Conservation (phyloP, 768 basidiomycete genomes). For the Amanita fuliginea region DNA sequence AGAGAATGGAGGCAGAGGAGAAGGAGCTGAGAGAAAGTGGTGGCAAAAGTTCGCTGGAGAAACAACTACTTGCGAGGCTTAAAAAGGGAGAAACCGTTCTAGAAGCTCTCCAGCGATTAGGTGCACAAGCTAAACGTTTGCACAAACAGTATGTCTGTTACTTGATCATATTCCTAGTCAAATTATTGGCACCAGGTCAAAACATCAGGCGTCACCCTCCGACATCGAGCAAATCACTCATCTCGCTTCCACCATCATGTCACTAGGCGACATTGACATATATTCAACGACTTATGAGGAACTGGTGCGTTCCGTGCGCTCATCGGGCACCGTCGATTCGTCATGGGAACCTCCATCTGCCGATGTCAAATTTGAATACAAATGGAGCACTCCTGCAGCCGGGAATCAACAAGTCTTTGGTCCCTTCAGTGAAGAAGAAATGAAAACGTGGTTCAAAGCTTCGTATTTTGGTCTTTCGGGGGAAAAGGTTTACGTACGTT, state of each 20-base stretch:
- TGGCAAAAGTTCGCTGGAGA: conserved; percentile 51
- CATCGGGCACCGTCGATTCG: conserved; percentile 55
- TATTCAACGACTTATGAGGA: conserved; percentile 84
- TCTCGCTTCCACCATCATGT: conserved; percentile 81
- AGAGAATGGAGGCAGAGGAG: conserved; percentile 64
- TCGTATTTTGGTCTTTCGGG: conserved; percentile 71
- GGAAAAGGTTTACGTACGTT: conserved; percentile 68
- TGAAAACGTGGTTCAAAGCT: conserved; percentile 71
- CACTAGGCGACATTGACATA: conserved; percentile 75
- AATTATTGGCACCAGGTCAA: neutral
- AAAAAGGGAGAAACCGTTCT: conserved; percentile 88
- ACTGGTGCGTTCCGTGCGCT: conserved; percentile 64
- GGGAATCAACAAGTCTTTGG: conserved; percentile 53
- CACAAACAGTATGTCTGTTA: conserved; percentile 17
- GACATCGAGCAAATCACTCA: conserved; percentile 77
- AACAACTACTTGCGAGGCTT: conserved; percentile 60
- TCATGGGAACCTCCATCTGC: conserved; percentile 73
- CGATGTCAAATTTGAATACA: conserved; percentile 71
- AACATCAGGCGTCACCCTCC: conserved; percentile 16
- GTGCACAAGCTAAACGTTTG: conserved; percentile 51
- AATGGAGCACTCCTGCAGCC: conserved; percentile 53
- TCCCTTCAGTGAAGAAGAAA: conserved; percentile 71
- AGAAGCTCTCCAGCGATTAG: conserved; percentile 81
- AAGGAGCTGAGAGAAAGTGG: conserved; percentile 59
- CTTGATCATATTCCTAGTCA: neutral